Evolutionary conservation across 805 yeast species (phyloP).

Genomic region (Saccharomycopsis schoenii): DNA sequence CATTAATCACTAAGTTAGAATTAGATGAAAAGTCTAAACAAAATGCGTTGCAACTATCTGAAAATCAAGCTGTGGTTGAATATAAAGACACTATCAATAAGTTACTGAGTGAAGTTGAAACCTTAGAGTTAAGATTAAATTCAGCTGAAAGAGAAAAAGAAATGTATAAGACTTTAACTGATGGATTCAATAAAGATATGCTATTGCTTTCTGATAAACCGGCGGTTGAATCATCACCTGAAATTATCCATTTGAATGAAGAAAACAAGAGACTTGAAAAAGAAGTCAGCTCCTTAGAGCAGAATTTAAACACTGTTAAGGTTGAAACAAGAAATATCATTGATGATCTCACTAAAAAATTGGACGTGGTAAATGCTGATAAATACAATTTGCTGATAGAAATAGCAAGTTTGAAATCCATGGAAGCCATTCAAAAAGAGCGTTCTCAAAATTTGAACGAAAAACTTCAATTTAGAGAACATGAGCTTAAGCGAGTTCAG

Average conservation of each 20-base stretch:
- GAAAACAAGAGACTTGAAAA: constrained; percentile 3
- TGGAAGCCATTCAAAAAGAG: constrained; percentile 44
- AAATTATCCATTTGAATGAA: background rate
- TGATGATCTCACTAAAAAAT: constrained; percentile 39
- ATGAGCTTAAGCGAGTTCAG: constrained; percentile 38
- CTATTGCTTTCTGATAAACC: background rate
- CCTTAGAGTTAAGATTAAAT: constrained; percentile 40
- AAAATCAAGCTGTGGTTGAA: constrained; percentile 43
- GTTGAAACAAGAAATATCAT: constrained; percentile 35
- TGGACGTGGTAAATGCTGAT: constrained; percentile 30
- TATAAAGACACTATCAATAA: constrained; percentile 62
- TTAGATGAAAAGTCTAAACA: constrained; percentile 36
- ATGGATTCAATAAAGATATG: background rate
- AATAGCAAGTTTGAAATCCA: constrained; percentile 45
- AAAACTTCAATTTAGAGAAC: constrained; percentile 30
- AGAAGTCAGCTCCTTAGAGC: constrained; percentile 24
- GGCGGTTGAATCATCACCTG: background rate
- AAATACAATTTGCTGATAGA: constrained; percentile 40
- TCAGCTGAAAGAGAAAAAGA: constrained; percentile 61
- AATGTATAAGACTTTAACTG: constrained; percentile 31
- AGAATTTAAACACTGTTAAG: constrained; percentile 19
- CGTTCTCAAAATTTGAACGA: constrained; percentile 35
- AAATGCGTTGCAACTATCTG: constrained; percentile 30
- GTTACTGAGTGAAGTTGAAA: constrained; percentile 47
- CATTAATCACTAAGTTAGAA: constrained; percentile 64